Evolutionary conservation across 2,329 filamentous ascomycete species (phyloP), one percentile per base, ranked within the genome.

Genomic region (Gnomoniopsis smithogilvyi): DNA sequence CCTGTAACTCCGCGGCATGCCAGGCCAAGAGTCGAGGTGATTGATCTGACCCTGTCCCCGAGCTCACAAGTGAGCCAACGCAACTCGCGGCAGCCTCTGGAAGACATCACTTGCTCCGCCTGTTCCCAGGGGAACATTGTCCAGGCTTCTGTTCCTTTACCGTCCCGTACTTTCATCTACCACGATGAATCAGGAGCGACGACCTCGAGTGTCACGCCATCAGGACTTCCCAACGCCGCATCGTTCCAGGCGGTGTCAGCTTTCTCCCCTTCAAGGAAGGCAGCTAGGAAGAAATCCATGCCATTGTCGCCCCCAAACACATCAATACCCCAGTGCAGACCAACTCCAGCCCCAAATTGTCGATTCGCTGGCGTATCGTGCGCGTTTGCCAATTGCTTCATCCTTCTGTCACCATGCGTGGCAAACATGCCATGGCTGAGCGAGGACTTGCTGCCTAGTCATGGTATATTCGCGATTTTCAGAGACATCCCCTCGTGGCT

Each of bases 321-420:
- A 6, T 54, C 57, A 55, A 59, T 41, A 14, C 8, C 15, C 15
- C 53, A 15, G 22, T 3, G 15, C 6, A 45, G n/a, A 17, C 7
- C 4, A 3, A 15, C 11, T 1, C 14, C 47, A 6, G 26, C 17
- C 2, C 15, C n/a, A 15, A 43, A 58, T 15, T 81, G 78, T 60
- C 61, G 62, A 1, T 69, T 72, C 38, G 69, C 67, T 10, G 68
- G 69, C 4, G 46, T 63, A 0, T 56, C 67, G 10, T 83, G 81
- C 60, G 65, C 68, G 1, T 64, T 84, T 22, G 63, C 66, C 0
- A 69, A 67, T 17, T 71, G 64, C 38, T 66, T 68, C 0, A 64
- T 83, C 34, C 62, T 83, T 1, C 66, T 83, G 2, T 71, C 77
- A 0, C 74, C 76, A 0, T 76, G 72, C 52, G 73, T 81, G 17